These are phyloP conservation scores for Skeletonema potamos DNA, from an alignment of 108 stramenopile genomes.

Conservation along the genomic window DNA sequence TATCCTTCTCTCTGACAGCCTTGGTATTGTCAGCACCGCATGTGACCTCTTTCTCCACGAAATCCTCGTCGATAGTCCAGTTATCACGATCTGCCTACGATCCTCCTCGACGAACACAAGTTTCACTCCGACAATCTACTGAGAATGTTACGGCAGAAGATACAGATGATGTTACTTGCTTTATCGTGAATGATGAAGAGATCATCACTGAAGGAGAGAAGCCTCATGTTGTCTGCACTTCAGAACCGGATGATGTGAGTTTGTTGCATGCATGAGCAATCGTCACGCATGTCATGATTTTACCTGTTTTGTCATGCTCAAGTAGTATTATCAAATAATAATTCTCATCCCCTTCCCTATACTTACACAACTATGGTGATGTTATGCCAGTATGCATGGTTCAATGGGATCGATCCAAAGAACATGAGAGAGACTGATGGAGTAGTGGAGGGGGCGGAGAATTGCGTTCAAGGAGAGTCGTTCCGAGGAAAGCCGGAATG, in stretches of 20 bases:
- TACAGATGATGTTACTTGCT: constrained; percentile 49
- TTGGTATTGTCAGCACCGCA: not conserved
- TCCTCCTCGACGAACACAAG: not conserved
- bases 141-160: not conserved
- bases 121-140: not conserved
- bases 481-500: constrained; percentile 59
- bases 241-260: constrained; percentile 45
- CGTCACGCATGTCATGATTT: not conserved
- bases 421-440: constrained; percentile 45
- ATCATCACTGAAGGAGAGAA: constrained; percentile 47
- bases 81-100: not conserved
- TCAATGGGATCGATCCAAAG: constrained; percentile 55
- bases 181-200: constrained; percentile 51
- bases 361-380: not conserved
- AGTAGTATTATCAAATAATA: not conserved
- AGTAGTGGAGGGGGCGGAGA: constrained; percentile 15
- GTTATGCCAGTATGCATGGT: constrained; percentile 56
- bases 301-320: not conserved
- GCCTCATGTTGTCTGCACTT: constrained; percentile 58
- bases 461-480: constrained; percentile 55
- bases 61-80: not conserved
- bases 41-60: not conserved
- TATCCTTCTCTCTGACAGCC: not conserved
- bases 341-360: not conserved
- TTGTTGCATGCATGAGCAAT: not conserved